phyloP scores from a whole-genome alignment of 768 basidiomycete genomes.

The Mycena leptocephala region DNA sequence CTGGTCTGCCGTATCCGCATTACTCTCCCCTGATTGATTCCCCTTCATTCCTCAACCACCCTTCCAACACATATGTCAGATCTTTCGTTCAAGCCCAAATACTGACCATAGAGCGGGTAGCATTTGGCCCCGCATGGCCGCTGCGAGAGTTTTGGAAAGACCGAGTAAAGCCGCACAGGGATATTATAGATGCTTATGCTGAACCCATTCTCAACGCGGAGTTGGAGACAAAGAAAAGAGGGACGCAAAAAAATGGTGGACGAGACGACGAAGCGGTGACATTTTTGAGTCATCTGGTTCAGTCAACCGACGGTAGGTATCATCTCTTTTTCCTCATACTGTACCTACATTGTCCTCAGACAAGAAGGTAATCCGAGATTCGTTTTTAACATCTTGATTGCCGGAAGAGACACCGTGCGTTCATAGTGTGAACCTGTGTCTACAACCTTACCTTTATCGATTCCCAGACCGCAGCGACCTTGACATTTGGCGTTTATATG shows the following conservation, averaged over 20 bases:
- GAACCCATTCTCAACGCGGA: constrained; percentile 63
- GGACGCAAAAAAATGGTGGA: background rate
- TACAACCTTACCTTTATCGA: background rate
- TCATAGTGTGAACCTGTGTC: background rate
- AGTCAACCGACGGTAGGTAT: constrained; percentile 13
- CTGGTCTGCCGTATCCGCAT: background rate
- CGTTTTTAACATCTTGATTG: constrained; percentile 41
- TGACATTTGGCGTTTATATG: background rate
- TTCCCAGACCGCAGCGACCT: background rate
- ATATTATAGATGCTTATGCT: constrained; percentile 60
- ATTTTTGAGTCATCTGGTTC: constrained; percentile 62
- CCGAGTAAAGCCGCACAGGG: constrained; percentile 16
- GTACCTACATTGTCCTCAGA: constrained; percentile 15
- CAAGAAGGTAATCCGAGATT: constrained; percentile 36
- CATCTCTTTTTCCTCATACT: background rate
- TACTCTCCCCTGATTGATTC: background rate
- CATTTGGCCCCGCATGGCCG: background rate
- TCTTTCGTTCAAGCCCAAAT: background rate
- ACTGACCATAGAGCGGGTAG: background rate
- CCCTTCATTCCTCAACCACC: background rate
- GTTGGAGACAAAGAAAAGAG: constrained; percentile 51
- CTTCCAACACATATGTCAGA: constrained; percentile 8
- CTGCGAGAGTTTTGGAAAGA: constrained; percentile 13
- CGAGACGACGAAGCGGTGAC: constrained; percentile 51
- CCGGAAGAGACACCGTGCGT: constrained; percentile 30